These are phyloP conservation scores for Coemansia sp. DNA, from an alignment of 192 early-diverging fungal genomes.

Conservation along the genomic window DNA sequence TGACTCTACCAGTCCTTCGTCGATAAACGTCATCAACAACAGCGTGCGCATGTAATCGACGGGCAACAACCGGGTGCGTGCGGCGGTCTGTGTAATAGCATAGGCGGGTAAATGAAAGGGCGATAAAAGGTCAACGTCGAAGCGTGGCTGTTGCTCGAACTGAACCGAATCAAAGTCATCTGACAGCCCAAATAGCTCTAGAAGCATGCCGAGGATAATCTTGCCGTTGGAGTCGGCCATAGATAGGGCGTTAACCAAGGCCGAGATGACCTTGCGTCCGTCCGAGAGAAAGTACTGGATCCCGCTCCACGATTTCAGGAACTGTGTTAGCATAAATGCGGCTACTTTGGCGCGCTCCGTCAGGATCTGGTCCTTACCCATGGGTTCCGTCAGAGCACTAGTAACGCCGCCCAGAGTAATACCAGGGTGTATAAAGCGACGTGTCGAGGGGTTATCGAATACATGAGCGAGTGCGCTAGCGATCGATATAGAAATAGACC, in stretches of 20 bases:
- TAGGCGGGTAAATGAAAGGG: conserved; percentile 39
- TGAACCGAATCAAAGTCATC: conserved; percentile 52
- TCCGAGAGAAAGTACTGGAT: conserved; percentile 57
- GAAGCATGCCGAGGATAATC: conserved; percentile 54
- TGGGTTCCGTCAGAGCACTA: conserved; percentile 49
- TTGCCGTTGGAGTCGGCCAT: conserved; percentile 44
- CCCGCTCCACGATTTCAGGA: conserved; percentile 58
- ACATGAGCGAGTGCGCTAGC: conserved; percentile 39
- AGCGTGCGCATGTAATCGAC: conserved; percentile 54
- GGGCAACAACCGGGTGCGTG: conserved; percentile 39
- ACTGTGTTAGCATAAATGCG: conserved; percentile 50
- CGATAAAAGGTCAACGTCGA: conserved; percentile 50
- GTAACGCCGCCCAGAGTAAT: conserved; percentile 46
- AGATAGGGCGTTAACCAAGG: conserved; percentile 40
- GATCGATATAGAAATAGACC: conserved; percentile 48
- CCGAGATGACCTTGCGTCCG: conserved; percentile 31
- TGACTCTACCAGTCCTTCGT: conserved; percentile 55
- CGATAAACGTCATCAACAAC: conserved; percentile 53
- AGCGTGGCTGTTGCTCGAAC: conserved; percentile 54
- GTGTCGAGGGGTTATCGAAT: conserved; percentile 42
- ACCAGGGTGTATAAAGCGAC: conserved; percentile 33
- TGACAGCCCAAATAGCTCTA: conserved; percentile 54
- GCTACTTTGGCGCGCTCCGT: conserved; percentile 53
- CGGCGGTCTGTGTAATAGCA: conserved; percentile 39
- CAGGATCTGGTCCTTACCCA: conserved; percentile 38